Percentiles rank a stretch among this genome's conserved stretches.
Evolutionary conservation across 2,329 filamentous ascomycete genomes (phyloP).

Genomic region (Elsinoe fawcettii): DNA sequence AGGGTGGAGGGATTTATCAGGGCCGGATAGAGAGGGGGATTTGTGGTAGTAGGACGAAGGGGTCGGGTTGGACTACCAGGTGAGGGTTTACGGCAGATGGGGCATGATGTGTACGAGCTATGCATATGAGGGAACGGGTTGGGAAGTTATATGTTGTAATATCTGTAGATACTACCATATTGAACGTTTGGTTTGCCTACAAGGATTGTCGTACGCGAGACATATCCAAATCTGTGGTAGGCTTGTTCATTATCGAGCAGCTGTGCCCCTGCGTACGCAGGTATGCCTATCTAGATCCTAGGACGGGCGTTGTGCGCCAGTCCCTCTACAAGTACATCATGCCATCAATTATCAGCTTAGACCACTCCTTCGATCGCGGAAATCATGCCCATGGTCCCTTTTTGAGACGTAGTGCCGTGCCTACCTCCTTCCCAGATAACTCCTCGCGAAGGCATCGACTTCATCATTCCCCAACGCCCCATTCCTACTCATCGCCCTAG

Average conservation of each 20-base stretch:
- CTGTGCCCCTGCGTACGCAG: not conserved
- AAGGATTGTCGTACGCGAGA: too few species aligned
- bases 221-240: not conserved
- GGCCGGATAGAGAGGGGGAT: not conserved
- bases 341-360: too few species aligned
- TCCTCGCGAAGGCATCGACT: constrained; percentile 84
- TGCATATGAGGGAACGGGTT: not conserved
- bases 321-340: not conserved
- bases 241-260: not conserved
- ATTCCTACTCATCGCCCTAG: constrained; percentile 48
- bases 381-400: too few species aligned
- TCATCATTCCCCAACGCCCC: constrained; percentile 49
- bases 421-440: constrained; percentile 65
- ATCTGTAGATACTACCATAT: not conserved
- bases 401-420: too few species aligned
- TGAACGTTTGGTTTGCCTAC: too few species aligned
- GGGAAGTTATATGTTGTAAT: not conserved
- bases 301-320: not conserved
- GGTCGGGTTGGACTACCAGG: not conserved
- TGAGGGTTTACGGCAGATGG: too few species aligned
- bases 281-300: not conserved
- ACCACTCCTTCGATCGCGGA: too few species aligned
- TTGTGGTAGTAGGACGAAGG: not conserved
- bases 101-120: not conserved
- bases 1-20: constrained; percentile 28